Evolutionary conservation across 1,284 basidiomycete genomes (phyloP), one percentile per base, ranked within the genome.

Genomic region (Cutaneotrichosporon mucoides): DNA sequence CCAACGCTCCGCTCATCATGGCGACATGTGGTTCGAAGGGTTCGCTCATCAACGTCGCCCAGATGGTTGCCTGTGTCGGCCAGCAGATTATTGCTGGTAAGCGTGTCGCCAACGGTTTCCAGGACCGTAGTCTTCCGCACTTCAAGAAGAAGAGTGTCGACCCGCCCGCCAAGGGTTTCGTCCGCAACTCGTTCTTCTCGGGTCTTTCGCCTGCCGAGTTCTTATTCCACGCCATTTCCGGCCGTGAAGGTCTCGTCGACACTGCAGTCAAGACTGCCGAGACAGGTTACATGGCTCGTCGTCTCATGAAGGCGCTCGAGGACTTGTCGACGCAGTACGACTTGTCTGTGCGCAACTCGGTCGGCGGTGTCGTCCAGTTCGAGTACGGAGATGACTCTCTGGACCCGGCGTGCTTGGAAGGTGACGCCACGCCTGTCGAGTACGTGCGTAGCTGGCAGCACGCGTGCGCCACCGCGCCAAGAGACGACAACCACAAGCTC

Each of bases 61-160:
- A 99, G 80, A 99, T 99, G 96, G 96, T 99, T 60, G 96, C 96
- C 67, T 97, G 94, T 85, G 96, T 99, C 68, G 96, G 96, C 9
- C 96, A 99, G 75, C 96, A 99, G 75, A 98, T 99, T 78, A 99
- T 99, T 67, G 87, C 90, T 33, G 96, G 96, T 24, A 90, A 92
- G 76, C 96, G 96, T 86, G 94, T 99, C 6, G 93, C 93, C 1
- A 91, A 99, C 82, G 96, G 95, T 54, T 99, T 99, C 82, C 96
- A 99, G 79, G 96, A 99, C 79, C 90, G 96, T 50, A 97, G 96
- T 1, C 83, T 99, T 24, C 96, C 96, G 1, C 96, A 99, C 78
- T 99, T 99, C 79, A 90, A 89, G 35, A 99, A 99, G 80, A 98
- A 96, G 79, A 92, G 92, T 8, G 89, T 93, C 75, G 92, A 95